Base-by-base conservation (phyloP, 2,329 filamentous ascomycete genomes). In the Ophiostoma novo-ulmi region DNA sequence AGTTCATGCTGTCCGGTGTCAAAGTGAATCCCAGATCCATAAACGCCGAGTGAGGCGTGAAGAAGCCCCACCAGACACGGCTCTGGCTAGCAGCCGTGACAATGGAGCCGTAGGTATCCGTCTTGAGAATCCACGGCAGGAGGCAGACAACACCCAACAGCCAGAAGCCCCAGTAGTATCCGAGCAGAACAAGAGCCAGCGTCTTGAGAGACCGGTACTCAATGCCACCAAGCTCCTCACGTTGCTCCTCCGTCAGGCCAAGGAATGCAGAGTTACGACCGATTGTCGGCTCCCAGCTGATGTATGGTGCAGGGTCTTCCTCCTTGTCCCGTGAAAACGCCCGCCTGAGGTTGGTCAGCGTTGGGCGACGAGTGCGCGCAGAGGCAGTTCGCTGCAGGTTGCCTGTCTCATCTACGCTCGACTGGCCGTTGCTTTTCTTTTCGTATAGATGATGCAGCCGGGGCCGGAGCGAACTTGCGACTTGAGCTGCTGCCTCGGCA, bases 21-120 rank as follows among this genome's bases (percentile, higher is more conserved):
- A 99, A 82, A 1, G 94, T 94, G 75, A 93, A 94, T 13, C 95
- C 95, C n/a, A 98, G 81, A 81, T 99, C 94, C 80, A 94, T 97
- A 80, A 99, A 97, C 70, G 93, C 87, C 58, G 93, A 95, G 67
- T 88, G 92, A 17, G 93, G 82, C 0, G 92, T 97, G 81, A 94
- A 99, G 75, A 99, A 88, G 0, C 88, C 93, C 91, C 95, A 99
- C 95, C 95, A 99, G 0, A 87, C 85, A 58, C 87, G 87, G 71
- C 84, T 89, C 74, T 91, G 81, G 10, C 88, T 88, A 68, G 82
- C 84, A 0, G 78, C 79, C 1, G 85, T 82, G n/a, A 97, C 86
- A 20, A 94, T 77, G 0, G 82, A 74, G 5, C 87, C 88, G 78
- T 92, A 97, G 1, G 80, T 81, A 0, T 82, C 72, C 63, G 82